A percentile compares a stretch with the other conserved stretches of the same genome.
Evolutionary conservation across 1,284 basidiomycete species (phyloP).

Genomic region (Fomitopsis pinicola): DNA sequence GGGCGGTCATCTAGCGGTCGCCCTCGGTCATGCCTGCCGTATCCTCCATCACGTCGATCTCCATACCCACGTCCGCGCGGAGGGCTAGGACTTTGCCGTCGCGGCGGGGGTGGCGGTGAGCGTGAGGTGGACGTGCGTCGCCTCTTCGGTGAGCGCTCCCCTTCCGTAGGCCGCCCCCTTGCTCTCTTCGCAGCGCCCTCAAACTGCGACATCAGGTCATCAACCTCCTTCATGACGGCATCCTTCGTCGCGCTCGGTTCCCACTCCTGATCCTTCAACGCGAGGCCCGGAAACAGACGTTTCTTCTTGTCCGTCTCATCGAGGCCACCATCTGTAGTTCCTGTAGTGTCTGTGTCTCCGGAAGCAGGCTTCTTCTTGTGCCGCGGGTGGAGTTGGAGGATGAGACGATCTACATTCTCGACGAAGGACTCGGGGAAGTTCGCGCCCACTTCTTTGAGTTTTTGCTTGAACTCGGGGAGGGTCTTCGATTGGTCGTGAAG

Average conservation of each 20-base stretch:
- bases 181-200: constrained; percentile 62
- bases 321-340: constrained; percentile 31
- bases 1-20: constrained; percentile 75
- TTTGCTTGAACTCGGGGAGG: constrained; percentile 76
- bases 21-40: constrained; percentile 33
- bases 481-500: constrained; percentile 85
- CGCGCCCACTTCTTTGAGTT: constrained; percentile 79
- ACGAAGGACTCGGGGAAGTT: constrained; percentile 72
- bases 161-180: constrained; percentile 42
- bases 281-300: constrained; percentile 88
- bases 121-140: constrained; percentile 51
- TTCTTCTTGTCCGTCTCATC: constrained; percentile 73
- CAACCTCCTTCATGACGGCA: constrained; percentile 74
- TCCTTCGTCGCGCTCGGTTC: constrained; percentile 53
- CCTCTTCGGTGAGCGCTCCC: constrained; percentile 50
- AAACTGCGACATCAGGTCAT: constrained; percentile 81
- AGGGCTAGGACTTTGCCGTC: constrained; percentile 52
- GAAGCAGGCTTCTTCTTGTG: constrained; percentile 73
- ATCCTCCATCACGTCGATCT: constrained; percentile 40
- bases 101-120: constrained; percentile 39
- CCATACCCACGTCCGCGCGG: constrained; percentile 44
- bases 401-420: constrained; percentile 90
- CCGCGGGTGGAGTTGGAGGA: constrained; percentile 93
- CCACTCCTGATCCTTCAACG: constrained; percentile 77
- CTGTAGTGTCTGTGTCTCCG: constrained; percentile 37